These are phyloP conservation scores for Ceratobasidium sp. DNA, from an alignment of 1,284 basidiomycete species.

Conservation along the genomic window DNA sequence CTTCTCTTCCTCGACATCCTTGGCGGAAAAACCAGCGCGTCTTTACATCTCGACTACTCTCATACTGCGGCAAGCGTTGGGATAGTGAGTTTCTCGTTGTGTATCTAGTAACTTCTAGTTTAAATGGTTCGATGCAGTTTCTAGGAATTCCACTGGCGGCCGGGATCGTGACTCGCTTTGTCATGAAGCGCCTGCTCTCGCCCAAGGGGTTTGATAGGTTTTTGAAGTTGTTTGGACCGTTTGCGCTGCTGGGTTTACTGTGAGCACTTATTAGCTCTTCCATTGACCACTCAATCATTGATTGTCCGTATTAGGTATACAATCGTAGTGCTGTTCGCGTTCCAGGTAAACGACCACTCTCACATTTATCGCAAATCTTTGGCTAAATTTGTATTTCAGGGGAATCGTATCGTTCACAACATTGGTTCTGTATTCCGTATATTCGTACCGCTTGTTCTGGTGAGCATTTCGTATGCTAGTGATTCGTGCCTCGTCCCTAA, in stretches of 20 bases:
- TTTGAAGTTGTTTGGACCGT: constrained; percentile 71
- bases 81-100: constrained; percentile 54
- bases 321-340: constrained; percentile 79
- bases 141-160: constrained; percentile 74
- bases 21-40: constrained; percentile 53
- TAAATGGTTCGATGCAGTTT: constrained; percentile 56
- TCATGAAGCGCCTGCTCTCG: constrained; percentile 57
- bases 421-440: constrained; percentile 78
- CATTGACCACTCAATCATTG: neutral
- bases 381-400: no score
- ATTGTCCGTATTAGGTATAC: constrained; percentile 56
- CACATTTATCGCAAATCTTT: no score
- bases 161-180: constrained; percentile 72
- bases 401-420: constrained; percentile 66
- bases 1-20: constrained; percentile 81
- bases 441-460: constrained; percentile 75
- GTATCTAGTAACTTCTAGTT: neutral
- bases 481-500: neutral
- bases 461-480: neutral
- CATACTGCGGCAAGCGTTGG: constrained; percentile 74
- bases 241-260: constrained; percentile 75
- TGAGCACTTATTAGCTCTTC: constrained; percentile 47
- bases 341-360: constrained; percentile 59
- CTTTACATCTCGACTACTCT: constrained; percentile 68
- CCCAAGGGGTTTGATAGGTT: constrained; percentile 65